Evolutionary conservation across 495 filamentous ascomycete species (phyloP).

Genomic region (Aspergillus bertholletiae): DNA sequence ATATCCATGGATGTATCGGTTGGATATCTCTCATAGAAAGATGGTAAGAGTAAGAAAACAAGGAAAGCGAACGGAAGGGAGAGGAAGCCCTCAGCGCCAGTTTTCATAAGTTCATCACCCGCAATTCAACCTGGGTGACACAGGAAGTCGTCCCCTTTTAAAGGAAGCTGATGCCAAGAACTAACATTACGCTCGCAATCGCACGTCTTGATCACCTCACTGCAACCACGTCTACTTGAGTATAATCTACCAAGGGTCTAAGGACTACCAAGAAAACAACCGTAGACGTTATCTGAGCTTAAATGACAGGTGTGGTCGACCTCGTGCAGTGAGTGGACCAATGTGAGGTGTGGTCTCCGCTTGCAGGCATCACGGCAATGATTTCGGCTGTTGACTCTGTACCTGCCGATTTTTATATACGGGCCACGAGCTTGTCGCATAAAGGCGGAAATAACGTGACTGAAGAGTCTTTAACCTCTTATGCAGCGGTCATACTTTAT

Average conservation of each 20-base stretch:
- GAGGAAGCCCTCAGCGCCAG: background rate
- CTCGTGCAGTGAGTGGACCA: constrained; percentile 11
- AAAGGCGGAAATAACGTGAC: background rate
- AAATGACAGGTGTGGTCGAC: constrained; percentile 10
- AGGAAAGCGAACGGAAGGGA: background rate
- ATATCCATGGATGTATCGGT: background rate
- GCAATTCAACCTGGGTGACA: background rate
- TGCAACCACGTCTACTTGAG: constrained; percentile 8
- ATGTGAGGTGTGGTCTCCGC: constrained; percentile 13
- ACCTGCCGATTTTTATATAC: constrained; percentile 4
- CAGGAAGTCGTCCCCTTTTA: constrained; percentile 8
- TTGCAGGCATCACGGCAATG: constrained; percentile 22
- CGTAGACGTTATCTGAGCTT: constrained; percentile 22
- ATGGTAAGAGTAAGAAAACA: background rate
- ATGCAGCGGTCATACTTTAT: background rate
- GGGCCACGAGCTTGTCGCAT: background rate
- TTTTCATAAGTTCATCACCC: background rate
- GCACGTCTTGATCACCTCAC: constrained; percentile 37
- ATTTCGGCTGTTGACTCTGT: constrained; percentile 29
- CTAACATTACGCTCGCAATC: constrained; percentile 29
- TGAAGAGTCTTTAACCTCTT: background rate
- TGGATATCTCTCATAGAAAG: background rate
- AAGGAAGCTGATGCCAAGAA: constrained; percentile 29
- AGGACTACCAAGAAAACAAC: constrained; percentile 9
- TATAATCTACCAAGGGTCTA: constrained; percentile 6